Percentiles rank a stretch among this genome's conserved stretches.
Evolutionary conservation across 2,329 filamentous ascomycete genomes (phyloP).

Genomic region (Botryotinia globosa): DNA sequence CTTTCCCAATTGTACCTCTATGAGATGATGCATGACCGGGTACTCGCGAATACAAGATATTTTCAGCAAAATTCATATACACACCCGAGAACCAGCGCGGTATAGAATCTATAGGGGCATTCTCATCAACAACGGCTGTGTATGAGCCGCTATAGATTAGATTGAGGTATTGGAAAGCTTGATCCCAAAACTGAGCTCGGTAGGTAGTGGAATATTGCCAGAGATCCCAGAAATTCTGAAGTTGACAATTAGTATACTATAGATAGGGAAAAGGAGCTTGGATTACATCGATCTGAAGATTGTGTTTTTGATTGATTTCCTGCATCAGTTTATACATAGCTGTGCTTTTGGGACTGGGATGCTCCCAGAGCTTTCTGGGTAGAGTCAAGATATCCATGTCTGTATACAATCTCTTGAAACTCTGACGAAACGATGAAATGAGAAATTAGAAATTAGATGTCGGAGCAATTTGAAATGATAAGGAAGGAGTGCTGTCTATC

Average conservation of each 20-base stretch:
- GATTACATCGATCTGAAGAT: constrained; percentile 55
- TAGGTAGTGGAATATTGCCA: constrained; percentile 65
- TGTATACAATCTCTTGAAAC: neutral
- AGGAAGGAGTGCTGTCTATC: neutral
- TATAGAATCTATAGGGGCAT: constrained; percentile 64
- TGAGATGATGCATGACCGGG: constrained; percentile 44
- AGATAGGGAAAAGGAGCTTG: neutral
- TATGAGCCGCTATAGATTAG: constrained; percentile 63
- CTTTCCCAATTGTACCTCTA: constrained; percentile 59
- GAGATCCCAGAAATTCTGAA: constrained; percentile 64
- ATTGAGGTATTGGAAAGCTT: constrained; percentile 57
- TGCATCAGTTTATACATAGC: constrained; percentile 67
- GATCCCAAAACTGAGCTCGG: constrained; percentile 62
- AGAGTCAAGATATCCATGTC: constrained; percentile 32
- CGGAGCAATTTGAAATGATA: neutral
- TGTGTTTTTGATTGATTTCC: constrained; percentile 56
- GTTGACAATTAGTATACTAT: neutral
- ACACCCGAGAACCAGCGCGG: constrained; percentile 78
- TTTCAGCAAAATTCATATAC: constrained; percentile 75
- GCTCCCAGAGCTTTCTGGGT: constrained; percentile 67
- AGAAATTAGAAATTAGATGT: neutral
- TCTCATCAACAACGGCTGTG: constrained; percentile 63
- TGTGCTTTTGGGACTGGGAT: constrained; percentile 58
- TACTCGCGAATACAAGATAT: constrained; percentile 62
- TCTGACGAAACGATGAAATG: neutral